Percentiles rank a stretch among this genome's conserved stretches.
Evolutionary conservation across 768 basidiomycete species (phyloP).

Genomic region (Psilocybe cubensis): DNA sequence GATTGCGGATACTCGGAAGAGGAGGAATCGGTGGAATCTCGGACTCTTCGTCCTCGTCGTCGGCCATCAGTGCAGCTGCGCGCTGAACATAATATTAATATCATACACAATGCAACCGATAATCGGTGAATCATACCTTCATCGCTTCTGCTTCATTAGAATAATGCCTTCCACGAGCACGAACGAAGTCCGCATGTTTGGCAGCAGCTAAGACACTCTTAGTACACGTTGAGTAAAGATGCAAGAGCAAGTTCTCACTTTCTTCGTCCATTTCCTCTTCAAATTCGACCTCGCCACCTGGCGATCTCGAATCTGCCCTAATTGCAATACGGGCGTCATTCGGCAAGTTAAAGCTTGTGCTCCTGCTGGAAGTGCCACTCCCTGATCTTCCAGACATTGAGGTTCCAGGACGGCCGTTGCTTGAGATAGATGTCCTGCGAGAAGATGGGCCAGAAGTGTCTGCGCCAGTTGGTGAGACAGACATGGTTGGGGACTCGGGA

Average conservation of each 20-base stretch:
- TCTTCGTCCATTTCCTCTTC: constrained; percentile 91
- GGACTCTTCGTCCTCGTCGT: constrained; percentile 55
- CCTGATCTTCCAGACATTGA: constrained; percentile 60
- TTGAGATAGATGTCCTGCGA: constrained; percentile 75
- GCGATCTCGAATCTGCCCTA: constrained; percentile 55
- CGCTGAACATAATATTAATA: constrained; percentile 43
- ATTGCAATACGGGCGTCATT: constrained; percentile 68
- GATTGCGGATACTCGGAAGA: constrained; percentile 20
- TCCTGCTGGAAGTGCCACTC: constrained; percentile 71
- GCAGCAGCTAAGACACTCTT: constrained; percentile 57
- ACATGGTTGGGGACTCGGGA: constrained; percentile 32
- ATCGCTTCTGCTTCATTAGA: constrained; percentile 92
- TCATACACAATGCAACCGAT: neutral
- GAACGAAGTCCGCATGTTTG: constrained; percentile 82
- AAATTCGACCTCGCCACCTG: constrained; percentile 71
- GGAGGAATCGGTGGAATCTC: constrained; percentile 31
- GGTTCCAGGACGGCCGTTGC: constrained; percentile 52
- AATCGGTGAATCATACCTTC: constrained; percentile 62
- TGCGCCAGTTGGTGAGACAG: constrained; percentile 62
- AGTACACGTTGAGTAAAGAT: neutral
- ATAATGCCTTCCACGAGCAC: constrained; percentile 82
- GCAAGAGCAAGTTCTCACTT: constrained; percentile 47
- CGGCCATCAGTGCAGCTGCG: constrained; percentile 65
- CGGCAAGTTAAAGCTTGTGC: constrained; percentile 84
- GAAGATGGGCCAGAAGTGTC: constrained; percentile 72